phyloP scores from a whole-genome alignment of 768 basidiomycete species.

The Hemileccinum rubropunctum region DNA sequence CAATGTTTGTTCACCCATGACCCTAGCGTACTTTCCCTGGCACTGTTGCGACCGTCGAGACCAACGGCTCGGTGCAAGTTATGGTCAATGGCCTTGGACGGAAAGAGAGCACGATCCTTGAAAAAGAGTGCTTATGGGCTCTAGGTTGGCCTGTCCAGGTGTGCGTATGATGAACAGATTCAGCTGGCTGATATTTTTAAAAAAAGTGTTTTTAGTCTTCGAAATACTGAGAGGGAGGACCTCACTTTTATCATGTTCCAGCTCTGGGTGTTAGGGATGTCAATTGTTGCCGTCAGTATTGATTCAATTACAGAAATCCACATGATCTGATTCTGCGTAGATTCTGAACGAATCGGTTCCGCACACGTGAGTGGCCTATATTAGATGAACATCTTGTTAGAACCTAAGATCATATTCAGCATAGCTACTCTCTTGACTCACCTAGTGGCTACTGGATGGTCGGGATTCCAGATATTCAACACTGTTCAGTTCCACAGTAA shows the following conservation, averaged over 20 bases:
- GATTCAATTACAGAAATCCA: constrained; percentile 19
- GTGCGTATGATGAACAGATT: constrained; percentile 40
- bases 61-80: constrained; percentile 22
- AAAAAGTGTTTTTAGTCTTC: constrained; percentile 43
- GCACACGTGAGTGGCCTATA: constrained; percentile 46
- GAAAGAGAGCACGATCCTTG: constrained; percentile 37
- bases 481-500: constrained; percentile 56
- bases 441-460: constrained; percentile 70
- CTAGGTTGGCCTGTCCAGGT: constrained; percentile 68
- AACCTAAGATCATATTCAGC: constrained; percentile 20
- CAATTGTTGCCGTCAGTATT: constrained; percentile 51
- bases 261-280: constrained; percentile 79
- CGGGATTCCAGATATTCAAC: constrained; percentile 59
- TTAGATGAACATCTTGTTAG: neutral
- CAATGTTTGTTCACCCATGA: constrained; percentile 1
- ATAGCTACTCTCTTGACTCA: constrained; percentile 73
- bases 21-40: constrained; percentile 13
- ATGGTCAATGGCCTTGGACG: constrained; percentile 34
- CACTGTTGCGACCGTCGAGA: constrained; percentile 29
- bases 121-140: constrained; percentile 51
- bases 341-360: constrained; percentile 76
- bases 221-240: constrained; percentile 75
- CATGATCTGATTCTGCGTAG: constrained; percentile 6
- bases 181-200: neutral
- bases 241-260: constrained; percentile 76